These are phyloP conservation scores for Scheffersomyces quercinus DNA, from an alignment of 1,139 yeast genomes.

Conservation along the genomic window DNA sequence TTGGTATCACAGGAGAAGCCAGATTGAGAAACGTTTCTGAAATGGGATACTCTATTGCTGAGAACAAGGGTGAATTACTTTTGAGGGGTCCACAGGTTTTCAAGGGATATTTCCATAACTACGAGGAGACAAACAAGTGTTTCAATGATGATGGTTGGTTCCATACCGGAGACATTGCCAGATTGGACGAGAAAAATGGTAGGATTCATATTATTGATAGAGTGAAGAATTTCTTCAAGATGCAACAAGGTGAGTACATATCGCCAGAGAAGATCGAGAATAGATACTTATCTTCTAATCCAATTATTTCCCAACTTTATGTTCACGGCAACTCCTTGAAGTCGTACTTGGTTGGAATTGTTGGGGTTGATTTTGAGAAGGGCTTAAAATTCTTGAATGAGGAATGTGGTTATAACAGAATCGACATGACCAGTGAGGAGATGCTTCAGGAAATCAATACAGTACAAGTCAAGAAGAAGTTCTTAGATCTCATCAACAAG, in stretches of 20 bases:
- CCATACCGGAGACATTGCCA: slow-evolving; percentile 42
- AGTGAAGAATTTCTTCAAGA: slow-evolving; percentile 46
- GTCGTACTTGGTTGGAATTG: slow-evolving; percentile 57
- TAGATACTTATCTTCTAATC: slow-evolving; percentile 33
- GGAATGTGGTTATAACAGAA: slow-evolving; percentile 14
- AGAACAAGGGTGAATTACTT: slow-evolving; percentile 53
- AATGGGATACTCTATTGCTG: slow-evolving; percentile 54
- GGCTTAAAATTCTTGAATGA: slow-evolving; percentile 22
- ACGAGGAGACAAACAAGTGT: slow-evolving; percentile 51
- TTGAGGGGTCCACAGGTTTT: slow-evolving; percentile 71
- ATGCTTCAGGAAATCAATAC: slow-evolving; percentile 26
- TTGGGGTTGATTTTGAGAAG: slow-evolving; percentile 42
- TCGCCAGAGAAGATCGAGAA: slow-evolving; percentile 47
- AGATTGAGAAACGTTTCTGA: slow-evolving; percentile 55
- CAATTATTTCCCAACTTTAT: slow-evolving; percentile 35
- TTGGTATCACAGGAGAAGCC: slow-evolving; percentile 7
- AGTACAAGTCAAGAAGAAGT: slow-evolving; percentile 21
- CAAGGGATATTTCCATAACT: slow-evolving; percentile 58
- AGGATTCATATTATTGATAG: slow-evolving; percentile 39
- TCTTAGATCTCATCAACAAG: slow-evolving; percentile 30
- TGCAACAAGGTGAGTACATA: slow-evolving; percentile 47
- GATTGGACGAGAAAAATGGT: slow-evolving; percentile 23
- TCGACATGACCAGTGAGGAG: slow-evolving; percentile 16
- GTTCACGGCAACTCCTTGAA: slow-evolving; percentile 65
- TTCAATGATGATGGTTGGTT: slow-evolving; percentile 62